These are phyloP conservation scores for Wickerhamiella parazyma DNA, from an alignment of 805 yeast species.

Conservation along the genomic window DNA sequence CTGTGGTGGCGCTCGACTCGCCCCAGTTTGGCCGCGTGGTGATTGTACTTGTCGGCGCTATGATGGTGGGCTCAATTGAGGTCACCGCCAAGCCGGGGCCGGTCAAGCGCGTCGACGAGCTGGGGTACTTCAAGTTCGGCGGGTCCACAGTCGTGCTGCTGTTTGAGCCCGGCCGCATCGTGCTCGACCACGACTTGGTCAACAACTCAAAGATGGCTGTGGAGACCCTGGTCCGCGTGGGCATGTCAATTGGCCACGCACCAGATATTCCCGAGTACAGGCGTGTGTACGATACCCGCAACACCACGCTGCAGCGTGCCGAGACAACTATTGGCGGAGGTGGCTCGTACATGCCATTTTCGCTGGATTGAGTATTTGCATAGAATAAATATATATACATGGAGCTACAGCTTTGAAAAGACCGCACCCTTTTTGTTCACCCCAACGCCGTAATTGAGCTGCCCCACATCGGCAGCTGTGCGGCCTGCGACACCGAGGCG, in stretches of 20 bases:
- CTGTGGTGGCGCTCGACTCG: constrained; percentile 63
- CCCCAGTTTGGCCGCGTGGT: constrained; percentile 64
- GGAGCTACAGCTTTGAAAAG: constrained; percentile 8
- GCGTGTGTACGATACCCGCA: constrained; percentile 20
- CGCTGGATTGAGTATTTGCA: constrained; percentile 15
- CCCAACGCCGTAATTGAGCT: constrained; percentile 40
- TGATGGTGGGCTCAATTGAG: constrained; percentile 94
- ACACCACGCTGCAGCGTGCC: constrained; percentile 17
- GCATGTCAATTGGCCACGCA: constrained; percentile 79
- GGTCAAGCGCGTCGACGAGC: constrained; percentile 60
- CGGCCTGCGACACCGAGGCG: constrained; percentile 40
- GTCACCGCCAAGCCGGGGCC: constrained; percentile 54
- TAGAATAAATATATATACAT: no score
- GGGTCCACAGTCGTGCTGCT: constrained; percentile 75
- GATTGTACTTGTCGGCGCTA: constrained; percentile 83
- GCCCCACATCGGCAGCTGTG: constrained; percentile 15
- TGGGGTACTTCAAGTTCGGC: constrained; percentile 93
- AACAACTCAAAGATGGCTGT: constrained; percentile 47
- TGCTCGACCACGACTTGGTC: constrained; percentile 61
- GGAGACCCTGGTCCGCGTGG: constrained; percentile 78
- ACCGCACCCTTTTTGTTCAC: constrained; percentile 37
- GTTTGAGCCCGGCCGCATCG: constrained; percentile 32
- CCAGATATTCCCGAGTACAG: constrained; percentile 17
- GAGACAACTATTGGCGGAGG: constrained; percentile 20
- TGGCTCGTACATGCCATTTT: constrained; percentile 22